Evolutionary conservation across 1,139 yeast species (phyloP), one percentile per base, ranked within the genome.

Genomic region (Debaryomyces coudertii): DNA sequence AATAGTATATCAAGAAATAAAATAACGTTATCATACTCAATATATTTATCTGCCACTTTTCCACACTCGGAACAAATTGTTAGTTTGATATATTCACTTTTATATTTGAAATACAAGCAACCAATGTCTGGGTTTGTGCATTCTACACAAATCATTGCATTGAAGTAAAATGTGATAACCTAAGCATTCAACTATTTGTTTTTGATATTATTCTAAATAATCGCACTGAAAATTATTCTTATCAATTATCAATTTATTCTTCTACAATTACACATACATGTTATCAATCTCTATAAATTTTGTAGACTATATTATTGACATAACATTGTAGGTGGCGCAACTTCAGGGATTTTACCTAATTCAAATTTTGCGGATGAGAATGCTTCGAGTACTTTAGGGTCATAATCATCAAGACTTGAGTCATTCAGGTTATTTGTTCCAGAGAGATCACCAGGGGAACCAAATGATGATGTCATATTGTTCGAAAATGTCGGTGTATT

Each of bases 11-110:
- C 99, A 30, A 95, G 83, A 59, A 90, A 87, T 24, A 93, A 69
- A 1, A 93, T 71, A 16, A 92, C 95, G 45, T 83, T 80, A 63
- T 93, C 99, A 54, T 84, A 87, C 61, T 93, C 99, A 34, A 93
- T 86, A 66, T 95, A 93, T 62, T 87, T 87, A 66, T 93, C 99
- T 1, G 93, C 96, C 14, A 88, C 82, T 45, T 76, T 71, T 37
- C 80, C 77, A 62, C 99, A 93, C 23, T 69, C 63, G 1, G 82
- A 73, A 57, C 99, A 93, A 37, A 85, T 84, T 0, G 96, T 85
- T 42, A 90, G 76, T 52, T 87, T 82, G 43, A 92, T 88, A 56
- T 90, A 92, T 41, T 85, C 83, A 46, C 86, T 85, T 37, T 93
- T 81, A 65, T 88, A 90, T 51, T 76, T 77, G 20, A 87, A 83